A percentile compares a stretch with the other conserved stretches of the same genome.
Evolutionary conservation across 441 rosid species (phyloP).

Genomic region (Adansonia rubrostipa): DNA sequence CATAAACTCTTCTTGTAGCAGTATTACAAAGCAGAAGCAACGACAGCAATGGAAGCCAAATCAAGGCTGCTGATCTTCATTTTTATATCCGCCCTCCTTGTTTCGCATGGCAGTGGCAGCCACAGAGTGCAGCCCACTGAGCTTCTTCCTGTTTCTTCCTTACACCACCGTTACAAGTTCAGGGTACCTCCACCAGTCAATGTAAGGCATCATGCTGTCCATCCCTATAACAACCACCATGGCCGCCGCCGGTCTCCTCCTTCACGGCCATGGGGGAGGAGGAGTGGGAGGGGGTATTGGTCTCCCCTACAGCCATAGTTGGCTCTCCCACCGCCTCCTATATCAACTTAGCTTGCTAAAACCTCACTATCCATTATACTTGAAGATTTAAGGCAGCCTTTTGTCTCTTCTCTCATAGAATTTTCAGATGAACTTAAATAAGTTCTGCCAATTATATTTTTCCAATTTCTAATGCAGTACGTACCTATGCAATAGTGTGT

Average conservation of each 20-base stretch:
- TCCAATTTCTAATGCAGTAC: no score
- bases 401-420: no score
- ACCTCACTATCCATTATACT: no score
- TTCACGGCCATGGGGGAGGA: background rate
- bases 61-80: background rate
- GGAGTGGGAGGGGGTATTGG: background rate
- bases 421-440: no score
- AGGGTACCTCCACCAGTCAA: background rate
- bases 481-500: no score
- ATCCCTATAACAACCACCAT: background rate
- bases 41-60: background rate
- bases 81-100: background rate
- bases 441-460: no score
- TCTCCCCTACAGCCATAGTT: background rate
- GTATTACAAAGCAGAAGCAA: background rate
- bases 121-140: background rate
- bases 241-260: background rate
- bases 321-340: background rate
- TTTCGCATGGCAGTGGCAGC: background rate
- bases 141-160: background rate
- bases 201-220: no score
- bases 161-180: background rate
- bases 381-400: no score
- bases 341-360: no score
- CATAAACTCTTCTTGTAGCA: background rate